phyloP scores from a whole-genome alignment of 2,329 filamentous ascomycete species.

The Ceratocystis ficicola region DNA sequence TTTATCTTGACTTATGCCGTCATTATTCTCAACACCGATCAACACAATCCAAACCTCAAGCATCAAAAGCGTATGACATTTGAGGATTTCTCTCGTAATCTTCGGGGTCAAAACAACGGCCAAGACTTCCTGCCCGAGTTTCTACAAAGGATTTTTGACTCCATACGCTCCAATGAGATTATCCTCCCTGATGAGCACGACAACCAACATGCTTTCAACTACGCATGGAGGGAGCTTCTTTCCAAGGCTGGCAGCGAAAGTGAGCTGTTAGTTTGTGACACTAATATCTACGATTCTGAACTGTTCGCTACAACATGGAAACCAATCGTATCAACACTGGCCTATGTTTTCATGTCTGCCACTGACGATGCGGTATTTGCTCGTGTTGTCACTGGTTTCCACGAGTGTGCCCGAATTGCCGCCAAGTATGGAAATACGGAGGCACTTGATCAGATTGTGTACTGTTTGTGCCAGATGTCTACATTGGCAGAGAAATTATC shows the following conservation, averaged over 20 bases:
- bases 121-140: slow-evolving; percentile 77
- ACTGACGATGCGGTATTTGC: slow-evolving; percentile 93
- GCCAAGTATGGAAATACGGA: slow-evolving; percentile 71
- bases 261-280: slow-evolving; percentile 66
- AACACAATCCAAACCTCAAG: slow-evolving; percentile 86
- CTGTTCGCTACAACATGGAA: slow-evolving; percentile 97
- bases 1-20: slow-evolving; percentile 91
- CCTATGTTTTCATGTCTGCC: slow-evolving; percentile 98
- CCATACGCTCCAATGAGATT: slow-evolving; percentile 86
- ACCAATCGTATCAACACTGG: slow-evolving; percentile 84
- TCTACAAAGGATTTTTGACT: slow-evolving; percentile 74
- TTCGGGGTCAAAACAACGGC: slow-evolving; percentile 79
- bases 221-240: slow-evolving; percentile 90
- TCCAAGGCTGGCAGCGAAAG: slow-evolving; percentile 69
- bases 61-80: slow-evolving; percentile 69
- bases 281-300: slow-evolving; percentile 90
- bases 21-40: slow-evolving; percentile 94
- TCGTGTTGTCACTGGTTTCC: slow-evolving; percentile 84
- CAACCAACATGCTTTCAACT: slow-evolving; percentile 91
- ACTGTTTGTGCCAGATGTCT: slow-evolving; percentile 80
- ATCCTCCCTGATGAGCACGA: slow-evolving; percentile 96
- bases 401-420: slow-evolving; percentile 89
- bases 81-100: slow-evolving; percentile 70
- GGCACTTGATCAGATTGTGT: slow-evolving; percentile 84
- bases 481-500: slow-evolving; percentile 65